Base-by-base conservation (phyloP, 345 rosid species). In the Salix exigua region DNA sequence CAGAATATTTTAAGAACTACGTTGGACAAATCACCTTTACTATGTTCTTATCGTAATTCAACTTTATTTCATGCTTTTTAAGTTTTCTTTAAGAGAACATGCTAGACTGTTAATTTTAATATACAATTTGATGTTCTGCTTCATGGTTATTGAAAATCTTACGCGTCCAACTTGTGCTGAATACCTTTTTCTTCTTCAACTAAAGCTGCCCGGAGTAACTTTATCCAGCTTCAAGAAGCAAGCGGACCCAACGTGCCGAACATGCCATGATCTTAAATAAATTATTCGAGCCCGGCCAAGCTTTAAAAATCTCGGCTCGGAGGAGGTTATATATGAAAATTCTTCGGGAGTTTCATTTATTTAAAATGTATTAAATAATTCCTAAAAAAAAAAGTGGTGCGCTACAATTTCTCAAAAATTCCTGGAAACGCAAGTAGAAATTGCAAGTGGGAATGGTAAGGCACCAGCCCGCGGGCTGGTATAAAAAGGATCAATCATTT, bases 401-500 rank as follows among this genome's bases (percentile, higher is more conserved):
- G 62, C 62, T 9, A n/a, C 62, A n/a, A 55, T 21, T 21, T 55
- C 26, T 21, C 26, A 55, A n/a, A n/a, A n/a, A 58, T 0, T 1
- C 11, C 5, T 11, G 28, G 28, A 58, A 25, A 10, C 62, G 10
- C 37, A n/a, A 28, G 67, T 28, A 14, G 38, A 64, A 28, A 64
- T 10, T 10, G 6, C 18, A 68, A 68, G 53, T 25, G 26, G 51
- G 23, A 68, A 38, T 38, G 33, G 18, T 2, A 42, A 25, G 53
- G 4, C 71, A 68, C 1, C 53, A 14, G 31, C 19, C 28, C 28
- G 0, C 13, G 44, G 31, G 55, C 51, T 42, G 17, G 28, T 17
- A 51, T 16, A 19, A 51, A 71, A 12, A 9, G 17, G 65, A 33
- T 63, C 72, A 66, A 78, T 78, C 68, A 74, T 78, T 60, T 37